A percentile compares a stretch with the other conserved stretches of the same genome.
phyloP scores from a whole-genome alignment of 108 stramenopile species.

The Pseudonitzschia multiseries region DNA sequence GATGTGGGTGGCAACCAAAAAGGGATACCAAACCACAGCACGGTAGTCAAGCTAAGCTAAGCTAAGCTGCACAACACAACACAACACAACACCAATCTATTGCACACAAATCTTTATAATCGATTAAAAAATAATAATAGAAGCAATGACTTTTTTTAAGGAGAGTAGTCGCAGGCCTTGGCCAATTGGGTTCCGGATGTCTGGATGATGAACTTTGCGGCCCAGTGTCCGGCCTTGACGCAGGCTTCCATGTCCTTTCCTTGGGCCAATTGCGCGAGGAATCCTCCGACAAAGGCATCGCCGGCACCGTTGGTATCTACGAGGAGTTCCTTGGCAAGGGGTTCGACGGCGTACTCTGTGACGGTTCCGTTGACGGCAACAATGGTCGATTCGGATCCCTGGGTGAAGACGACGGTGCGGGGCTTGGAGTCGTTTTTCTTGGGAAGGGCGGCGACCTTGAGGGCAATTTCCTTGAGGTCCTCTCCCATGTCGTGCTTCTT shows the following conservation, averaged over 20 bases:
- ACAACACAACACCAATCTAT: not conserved
- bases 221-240: slow-evolving; percentile 97
- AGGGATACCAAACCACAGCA: too few relatives aligned
- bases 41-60: too few relatives aligned
- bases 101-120: not conserved
- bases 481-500: slow-evolving; percentile 92
- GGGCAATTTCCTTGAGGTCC: slow-evolving; percentile 90
- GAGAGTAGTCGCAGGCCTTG: slow-evolving; percentile 14
- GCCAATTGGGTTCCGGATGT: slow-evolving; percentile 89
- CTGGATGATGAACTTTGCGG: slow-evolving; percentile 95
- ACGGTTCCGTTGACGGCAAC: slow-evolving; percentile 92
- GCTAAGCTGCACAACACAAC: too few relatives aligned
- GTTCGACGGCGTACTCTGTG: slow-evolving; percentile 85
- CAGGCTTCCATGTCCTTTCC: slow-evolving; percentile 81
- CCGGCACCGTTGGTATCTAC: slow-evolving; percentile 99
- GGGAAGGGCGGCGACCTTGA: slow-evolving; percentile 84
- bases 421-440: slow-evolving; percentile 82
- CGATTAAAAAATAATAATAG: not conserved
- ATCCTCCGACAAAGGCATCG: slow-evolving; percentile 99
- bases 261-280: slow-evolving; percentile 84
- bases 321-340: slow-evolving; percentile 79
- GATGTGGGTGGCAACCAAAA: too few relatives aligned
- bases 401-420: slow-evolving; percentile 96
- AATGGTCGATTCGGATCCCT: slow-evolving; percentile 93
- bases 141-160: too few relatives aligned